Percentiles rank a stretch among this genome's conserved stretches.
phyloP scores from a whole-genome alignment of 2,329 filamentous ascomycete genomes.

The Lasiodiplodia sp. region DNA sequence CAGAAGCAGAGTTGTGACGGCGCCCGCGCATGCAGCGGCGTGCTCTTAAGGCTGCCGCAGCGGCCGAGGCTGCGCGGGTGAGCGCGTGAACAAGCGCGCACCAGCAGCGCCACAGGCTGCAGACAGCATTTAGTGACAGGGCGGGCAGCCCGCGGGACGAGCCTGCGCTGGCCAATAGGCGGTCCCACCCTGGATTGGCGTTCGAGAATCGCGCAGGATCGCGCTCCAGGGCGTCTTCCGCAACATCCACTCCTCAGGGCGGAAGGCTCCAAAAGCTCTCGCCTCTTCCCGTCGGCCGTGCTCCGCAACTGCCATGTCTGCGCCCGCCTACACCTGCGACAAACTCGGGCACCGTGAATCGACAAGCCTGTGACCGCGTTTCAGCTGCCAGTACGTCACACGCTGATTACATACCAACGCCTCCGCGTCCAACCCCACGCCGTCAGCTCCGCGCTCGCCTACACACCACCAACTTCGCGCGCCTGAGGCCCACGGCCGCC shows the following conservation, averaged over 20 bases:
- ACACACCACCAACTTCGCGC: constrained; percentile 23
- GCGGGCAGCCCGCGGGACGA: constrained; percentile 1
- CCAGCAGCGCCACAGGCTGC: neutral
- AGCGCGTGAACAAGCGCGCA: constrained; percentile 14
- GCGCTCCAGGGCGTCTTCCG: constrained; percentile 19
- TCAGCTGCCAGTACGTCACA: constrained; percentile 33
- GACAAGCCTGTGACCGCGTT: constrained; percentile 24
- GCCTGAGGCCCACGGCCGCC: constrained; percentile 16
- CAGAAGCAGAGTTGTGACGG: neutral
- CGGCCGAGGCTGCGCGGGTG: constrained; percentile 2
- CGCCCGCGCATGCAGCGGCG: neutral
- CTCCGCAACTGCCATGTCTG: constrained; percentile 40
- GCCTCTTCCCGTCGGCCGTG: constrained; percentile 36
- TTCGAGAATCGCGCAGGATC: constrained; percentile 23
- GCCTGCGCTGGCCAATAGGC: constrained; percentile 22
- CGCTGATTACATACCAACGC: constrained; percentile 37
- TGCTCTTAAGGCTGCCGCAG: neutral
- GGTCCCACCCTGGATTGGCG: constrained; percentile 13
- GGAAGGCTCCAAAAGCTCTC: constrained; percentile 22
- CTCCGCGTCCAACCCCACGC: constrained; percentile 21
- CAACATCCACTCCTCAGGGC: constrained; percentile 33
- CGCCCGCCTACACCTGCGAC: constrained; percentile 34
- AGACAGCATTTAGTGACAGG: neutral
- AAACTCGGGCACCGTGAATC: constrained; percentile 30
- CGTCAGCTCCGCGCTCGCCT: constrained; percentile 33